Percentiles rank a stretch among this genome's conserved stretches.
Evolutionary conservation across 371 early-diverging fungal species (phyloP).

Genomic region (Mucor lusitanicus): DNA sequence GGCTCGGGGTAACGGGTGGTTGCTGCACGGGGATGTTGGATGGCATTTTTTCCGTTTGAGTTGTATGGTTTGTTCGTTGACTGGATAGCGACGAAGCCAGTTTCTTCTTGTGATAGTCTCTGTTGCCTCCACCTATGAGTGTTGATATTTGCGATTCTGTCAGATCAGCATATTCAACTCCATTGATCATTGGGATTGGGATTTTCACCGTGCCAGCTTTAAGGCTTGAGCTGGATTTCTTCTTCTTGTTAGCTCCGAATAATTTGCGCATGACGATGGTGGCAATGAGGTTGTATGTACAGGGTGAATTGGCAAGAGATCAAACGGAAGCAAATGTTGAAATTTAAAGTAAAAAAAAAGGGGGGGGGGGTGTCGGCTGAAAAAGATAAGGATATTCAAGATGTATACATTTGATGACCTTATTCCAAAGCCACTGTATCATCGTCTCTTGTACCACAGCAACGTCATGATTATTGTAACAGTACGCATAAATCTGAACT

Average conservation of each 20-base stretch:
- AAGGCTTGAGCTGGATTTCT: not conserved
- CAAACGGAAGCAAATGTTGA: too few relatives aligned
- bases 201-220: slow-evolving; percentile 14
- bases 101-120: not conserved
- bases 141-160: slow-evolving; percentile 15
- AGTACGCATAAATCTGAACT: not conserved
- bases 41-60: not conserved
- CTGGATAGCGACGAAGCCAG: slow-evolving; percentile 1
- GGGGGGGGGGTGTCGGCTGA: not conserved
- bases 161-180: slow-evolving; percentile 12
- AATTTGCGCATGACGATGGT: not conserved
- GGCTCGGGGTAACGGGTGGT: not conserved
- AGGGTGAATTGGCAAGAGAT: not conserved
- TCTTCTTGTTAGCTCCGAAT: slow-evolving; percentile 5
- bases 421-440: not conserved
- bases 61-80: slow-evolving; percentile 2
- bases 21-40: not conserved
- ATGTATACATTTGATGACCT: not conserved
- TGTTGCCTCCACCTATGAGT: slow-evolving; percentile 8
- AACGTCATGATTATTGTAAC: slow-evolving; percentile 7
- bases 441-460: slow-evolving; percentile 1
- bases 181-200: slow-evolving; percentile 19
- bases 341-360: too few relatives aligned
- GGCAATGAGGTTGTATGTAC: not conserved
- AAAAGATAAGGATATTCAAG: not conserved